A percentile compares a stretch with the other conserved stretches of the same genome.
Evolutionary conservation across 2,329 filamentous ascomycete species (phyloP).

Genomic region (Hymenoscyphus infarciens): DNA sequence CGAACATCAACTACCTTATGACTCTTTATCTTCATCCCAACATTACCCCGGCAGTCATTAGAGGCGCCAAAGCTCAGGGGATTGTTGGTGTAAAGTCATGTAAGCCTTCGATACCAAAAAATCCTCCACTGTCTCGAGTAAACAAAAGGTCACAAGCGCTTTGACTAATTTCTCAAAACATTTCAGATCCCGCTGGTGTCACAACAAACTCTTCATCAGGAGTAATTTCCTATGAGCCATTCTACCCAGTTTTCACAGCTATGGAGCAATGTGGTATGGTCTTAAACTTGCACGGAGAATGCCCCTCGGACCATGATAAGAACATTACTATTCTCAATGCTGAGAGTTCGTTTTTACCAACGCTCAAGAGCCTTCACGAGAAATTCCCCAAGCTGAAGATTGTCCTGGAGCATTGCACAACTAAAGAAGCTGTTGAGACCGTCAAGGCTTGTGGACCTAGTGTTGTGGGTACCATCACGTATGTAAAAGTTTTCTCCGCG

Average conservation of each 20-base stretch:
- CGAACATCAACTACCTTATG: conserved; percentile 68
- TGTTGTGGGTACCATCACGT: conserved; percentile 54
- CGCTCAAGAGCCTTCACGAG: conserved; percentile 66
- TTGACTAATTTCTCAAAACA: background rate
- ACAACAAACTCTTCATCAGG: conserved; percentile 67
- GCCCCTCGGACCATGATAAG: conserved; percentile 43
- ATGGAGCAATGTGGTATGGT: conserved; percentile 83
- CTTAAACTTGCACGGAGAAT: conserved; percentile 92
- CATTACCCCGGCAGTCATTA: conserved; percentile 30
- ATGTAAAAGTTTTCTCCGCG: background rate
- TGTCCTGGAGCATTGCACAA: conserved; percentile 83
- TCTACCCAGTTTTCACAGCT: conserved; percentile 77
- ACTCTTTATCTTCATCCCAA: conserved; percentile 50
- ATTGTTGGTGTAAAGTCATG: conserved; percentile 31
- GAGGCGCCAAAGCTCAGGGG: conserved; percentile 29
- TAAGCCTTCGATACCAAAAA: background rate
- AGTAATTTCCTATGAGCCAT: conserved; percentile 65
- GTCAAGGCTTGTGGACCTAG: conserved; percentile 73
- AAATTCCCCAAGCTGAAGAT: conserved; percentile 70
- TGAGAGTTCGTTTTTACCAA: conserved; percentile 77
- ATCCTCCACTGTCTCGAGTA: background rate
- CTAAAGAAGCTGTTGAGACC: conserved; percentile 72
- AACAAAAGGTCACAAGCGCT: background rate
- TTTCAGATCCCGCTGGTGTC: conserved; percentile 49
- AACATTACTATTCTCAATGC: conserved; percentile 61